Evolutionary conservation across 2,329 filamentous ascomycete genomes (phyloP), one percentile per base, ranked within the genome.

Genomic region (Aspergillus felis): DNA sequence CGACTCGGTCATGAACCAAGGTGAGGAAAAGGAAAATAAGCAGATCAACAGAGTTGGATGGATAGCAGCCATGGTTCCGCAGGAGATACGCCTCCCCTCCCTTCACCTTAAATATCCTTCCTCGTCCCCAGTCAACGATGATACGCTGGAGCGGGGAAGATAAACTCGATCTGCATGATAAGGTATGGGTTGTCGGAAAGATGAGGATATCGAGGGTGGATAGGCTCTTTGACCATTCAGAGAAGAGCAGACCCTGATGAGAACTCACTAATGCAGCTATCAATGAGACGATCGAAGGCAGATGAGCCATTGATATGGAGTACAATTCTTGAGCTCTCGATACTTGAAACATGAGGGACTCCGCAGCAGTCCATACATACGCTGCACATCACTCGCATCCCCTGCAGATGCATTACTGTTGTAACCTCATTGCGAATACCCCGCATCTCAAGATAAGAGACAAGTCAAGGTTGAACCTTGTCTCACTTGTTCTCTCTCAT

Each of bases 401-500:
- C 44, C 22, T 47, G 44, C 14, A 8, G 41, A 44, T 44, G 41
- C 41, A 44, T 12, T 20, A 12, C 10, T 24, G 20, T 2, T 22
- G 8, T 44, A 10, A 4, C 17, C 12, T 24, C 8, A 4, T 22
- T 9, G 20, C n/a, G n/a, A 12, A 25, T 47, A 25, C 44, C 44
- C 44, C 44, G 44, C 44, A 14, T 47, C 22, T 22, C 1, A 24
- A 25, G 25, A 47, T 17, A 25, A 22, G 22, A 47, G 44, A 47
- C 24, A 14, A 47, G 44, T 47, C 24, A 24, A 47, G 12, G 35
- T 51, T 38, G 22, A 25, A 38, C 49, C 50, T 46, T 56, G 46
- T 55, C 58, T 55, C 55, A 53, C 58, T 56, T 55, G 46, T 53
- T 12, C 48, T 51, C 4, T 51, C 58, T 53, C 51, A 58, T 64